Evolutionary conservation across 805 yeast genomes (phyloP), one percentile per base, ranked within the genome.

Genomic region (Tetrapisispora pingtungensis): DNA sequence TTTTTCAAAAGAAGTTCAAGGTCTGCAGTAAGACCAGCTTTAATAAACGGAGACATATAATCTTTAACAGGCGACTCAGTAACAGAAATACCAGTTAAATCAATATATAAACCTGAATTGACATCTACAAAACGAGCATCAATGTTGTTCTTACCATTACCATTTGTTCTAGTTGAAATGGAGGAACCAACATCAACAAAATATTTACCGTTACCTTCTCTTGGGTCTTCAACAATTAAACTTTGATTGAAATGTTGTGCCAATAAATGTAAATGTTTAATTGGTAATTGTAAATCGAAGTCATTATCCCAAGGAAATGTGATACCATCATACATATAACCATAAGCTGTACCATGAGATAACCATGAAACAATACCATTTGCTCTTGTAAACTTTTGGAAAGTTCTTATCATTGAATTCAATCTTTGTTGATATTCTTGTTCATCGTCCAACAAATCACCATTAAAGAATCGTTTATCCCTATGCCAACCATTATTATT

Each of bases 101-200:
- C 90, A 43, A 82, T 77, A 53, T 77, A 82, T 42, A 78, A 61
- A 0, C 89, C 90, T 10, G 79, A 70, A 50, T 78, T 82, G n/a
- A 77, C 66, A 57, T 81, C 88, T 45, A 82, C 77, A 52, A 81
- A 79, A 43, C 90, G 64, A 0, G 84, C 88, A 61, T 80, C 85
- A 38, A 81, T 81, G 50, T 78, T 77, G 54, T 80, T 80, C 26
- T 61, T 56, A 1, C 81, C 82, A 51, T 75, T 78, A 2, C 77
- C 83, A 45, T 70, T 71, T 0, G 57, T 59, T 55, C 89, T 67
- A 45, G 72, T 72, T 2, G 84, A 75, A 12, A 78, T 63, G 17
- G 70, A 71, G 14, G 72, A 59, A 4, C 77, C 72, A 41, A 64
- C 53, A 74, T 66, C 76, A 40, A 78, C 48, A 42, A 74, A 71